phyloP scores from a whole-genome alignment of 352 stramenopile species.

The Phytopythium delawarense region DNA sequence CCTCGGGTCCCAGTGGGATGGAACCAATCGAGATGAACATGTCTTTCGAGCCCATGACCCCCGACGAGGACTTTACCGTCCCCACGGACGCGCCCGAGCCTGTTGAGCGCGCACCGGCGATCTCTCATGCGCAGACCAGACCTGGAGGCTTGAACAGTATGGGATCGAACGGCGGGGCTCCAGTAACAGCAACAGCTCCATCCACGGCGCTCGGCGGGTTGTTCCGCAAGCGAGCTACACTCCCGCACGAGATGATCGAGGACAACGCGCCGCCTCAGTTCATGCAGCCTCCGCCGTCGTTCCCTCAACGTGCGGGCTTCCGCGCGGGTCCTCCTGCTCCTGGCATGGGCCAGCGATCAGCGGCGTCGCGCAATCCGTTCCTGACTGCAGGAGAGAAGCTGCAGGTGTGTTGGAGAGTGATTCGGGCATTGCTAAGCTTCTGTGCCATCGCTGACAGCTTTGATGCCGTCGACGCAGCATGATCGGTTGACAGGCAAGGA shows the following conservation, averaged over 20 bases:
- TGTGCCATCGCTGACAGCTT: not conserved
- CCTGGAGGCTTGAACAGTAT: not conserved
- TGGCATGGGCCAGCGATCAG: constrained; percentile 10
- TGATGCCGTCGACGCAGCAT: constrained; percentile 16
- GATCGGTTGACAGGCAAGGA: constrained; percentile 38
- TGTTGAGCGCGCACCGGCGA: not conserved
- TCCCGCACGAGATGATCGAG: constrained; percentile 8
- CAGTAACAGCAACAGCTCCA: not conserved
- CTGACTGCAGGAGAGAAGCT: constrained; percentile 67
- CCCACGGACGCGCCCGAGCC: not conserved
- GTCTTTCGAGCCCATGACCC: constrained; percentile 1
- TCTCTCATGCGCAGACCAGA: not conserved
- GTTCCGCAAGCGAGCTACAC: constrained; percentile 26
- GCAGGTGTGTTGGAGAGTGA: constrained; percentile 22
- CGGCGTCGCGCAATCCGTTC: constrained; percentile 42
- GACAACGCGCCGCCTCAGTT: constrained; percentile 4
- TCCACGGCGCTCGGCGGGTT: constrained; percentile 25
- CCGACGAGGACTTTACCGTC: constrained; percentile 1
- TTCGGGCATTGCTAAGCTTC: not conserved
- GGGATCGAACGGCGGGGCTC: not conserved
- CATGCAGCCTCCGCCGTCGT: not conserved
- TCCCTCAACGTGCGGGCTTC: constrained; percentile 16
- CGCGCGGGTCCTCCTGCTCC: constrained; percentile 11
- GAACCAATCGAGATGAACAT: not conserved
- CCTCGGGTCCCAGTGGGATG: not conserved